Evolutionary conservation across 2,329 filamentous ascomycete species (phyloP).

Genomic region (Botryotinia convoluta): DNA sequence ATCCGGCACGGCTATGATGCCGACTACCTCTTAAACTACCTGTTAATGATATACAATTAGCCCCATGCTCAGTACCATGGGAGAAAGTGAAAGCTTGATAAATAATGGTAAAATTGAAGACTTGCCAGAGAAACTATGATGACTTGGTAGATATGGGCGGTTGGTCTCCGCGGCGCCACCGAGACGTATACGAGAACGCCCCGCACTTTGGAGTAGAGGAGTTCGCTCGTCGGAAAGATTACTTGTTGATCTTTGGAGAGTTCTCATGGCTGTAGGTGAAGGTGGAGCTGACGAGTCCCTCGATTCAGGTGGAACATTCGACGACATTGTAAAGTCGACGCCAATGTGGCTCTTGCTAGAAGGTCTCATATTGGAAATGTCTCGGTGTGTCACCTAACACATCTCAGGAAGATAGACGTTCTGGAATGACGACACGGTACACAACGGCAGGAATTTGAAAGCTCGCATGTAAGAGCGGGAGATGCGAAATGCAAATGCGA

Average conservation of each 20-base stretch:
- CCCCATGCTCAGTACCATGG: background rate
- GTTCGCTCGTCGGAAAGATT: slow-evolving; percentile 34
- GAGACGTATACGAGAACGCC: slow-evolving; percentile 34
- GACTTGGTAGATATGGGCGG: slow-evolving; percentile 30
- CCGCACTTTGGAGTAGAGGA: slow-evolving; percentile 29
- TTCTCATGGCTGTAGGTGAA: slow-evolving; percentile 19
- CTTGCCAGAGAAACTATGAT: slow-evolving; percentile 33
- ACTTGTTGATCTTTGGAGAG: slow-evolving; percentile 17
- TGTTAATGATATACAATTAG: slow-evolving; percentile 21
- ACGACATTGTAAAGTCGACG: slow-evolving; percentile 15
- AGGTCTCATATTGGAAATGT: slow-evolving; percentile 14
- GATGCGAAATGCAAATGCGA: background rate
- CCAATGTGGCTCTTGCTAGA: slow-evolving; percentile 15
- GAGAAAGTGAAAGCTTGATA: background rate
- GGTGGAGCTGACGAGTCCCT: slow-evolving; percentile 18
- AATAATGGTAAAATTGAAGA: background rate
- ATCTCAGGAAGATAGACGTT: slow-evolving; percentile 7
- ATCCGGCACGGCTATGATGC: slow-evolving; percentile 53
- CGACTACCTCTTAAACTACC: slow-evolving; percentile 35
- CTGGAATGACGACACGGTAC: slow-evolving; percentile 1
- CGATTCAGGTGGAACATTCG: slow-evolving; percentile 15
- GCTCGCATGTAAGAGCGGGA: background rate
- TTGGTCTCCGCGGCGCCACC: slow-evolving; percentile 26
- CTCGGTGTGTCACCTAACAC: slow-evolving; percentile 20
- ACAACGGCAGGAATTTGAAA: background rate